A percentile compares a stretch with the other conserved stretches of the same genome.
phyloP scores from a whole-genome alignment of 2,329 filamentous ascomycete genomes.

The Scolecobasidium constrictum region DNA sequence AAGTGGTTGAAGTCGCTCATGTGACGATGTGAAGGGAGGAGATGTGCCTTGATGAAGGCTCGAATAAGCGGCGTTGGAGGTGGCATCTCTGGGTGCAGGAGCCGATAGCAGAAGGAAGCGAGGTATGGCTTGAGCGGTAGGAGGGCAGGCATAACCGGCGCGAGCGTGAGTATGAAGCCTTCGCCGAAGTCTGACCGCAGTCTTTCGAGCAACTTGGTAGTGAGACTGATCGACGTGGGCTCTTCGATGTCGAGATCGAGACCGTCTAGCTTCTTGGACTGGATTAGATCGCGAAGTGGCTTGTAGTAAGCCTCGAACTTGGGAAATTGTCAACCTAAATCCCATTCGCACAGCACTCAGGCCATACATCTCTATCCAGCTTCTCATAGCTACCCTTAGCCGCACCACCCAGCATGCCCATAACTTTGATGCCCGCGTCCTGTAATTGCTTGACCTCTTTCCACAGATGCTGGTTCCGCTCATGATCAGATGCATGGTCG shows the following conservation, averaged over 20 bases:
- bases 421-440: conserved; percentile 61
- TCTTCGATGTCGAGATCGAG: conserved; percentile 50
- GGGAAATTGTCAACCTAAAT: conserved; percentile 11
- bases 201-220: conserved; percentile 40
- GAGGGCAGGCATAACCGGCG: conserved; percentile 65
- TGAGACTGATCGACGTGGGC: conserved; percentile 53
- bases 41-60: conserved; percentile 80
- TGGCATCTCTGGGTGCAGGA: conserved; percentile 12
- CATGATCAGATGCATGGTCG: conserved; percentile 59
- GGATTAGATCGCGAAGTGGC: conserved; percentile 56
- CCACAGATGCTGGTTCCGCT: conserved; percentile 65
- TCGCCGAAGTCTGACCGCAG: conserved; percentile 53
- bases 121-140: conserved; percentile 17
- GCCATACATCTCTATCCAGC: conserved; percentile 39
- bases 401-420: conserved; percentile 82
- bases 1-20: conserved; percentile 77
- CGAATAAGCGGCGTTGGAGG: conserved; percentile 27
- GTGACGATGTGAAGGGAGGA: conserved; percentile 42
- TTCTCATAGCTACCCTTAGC: conserved; percentile 61
- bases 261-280: conserved; percentile 34
- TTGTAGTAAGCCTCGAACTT: conserved; percentile 64
- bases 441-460: conserved; percentile 64
- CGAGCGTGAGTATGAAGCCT: conserved; percentile 66
- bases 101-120: conserved; percentile 17
- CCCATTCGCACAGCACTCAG: neutral